Percentiles rank a stretch among this genome's conserved stretches.
Conservation (phyloP, 371 early-diverging fungal species). For the Mortierella sp. region DNA sequence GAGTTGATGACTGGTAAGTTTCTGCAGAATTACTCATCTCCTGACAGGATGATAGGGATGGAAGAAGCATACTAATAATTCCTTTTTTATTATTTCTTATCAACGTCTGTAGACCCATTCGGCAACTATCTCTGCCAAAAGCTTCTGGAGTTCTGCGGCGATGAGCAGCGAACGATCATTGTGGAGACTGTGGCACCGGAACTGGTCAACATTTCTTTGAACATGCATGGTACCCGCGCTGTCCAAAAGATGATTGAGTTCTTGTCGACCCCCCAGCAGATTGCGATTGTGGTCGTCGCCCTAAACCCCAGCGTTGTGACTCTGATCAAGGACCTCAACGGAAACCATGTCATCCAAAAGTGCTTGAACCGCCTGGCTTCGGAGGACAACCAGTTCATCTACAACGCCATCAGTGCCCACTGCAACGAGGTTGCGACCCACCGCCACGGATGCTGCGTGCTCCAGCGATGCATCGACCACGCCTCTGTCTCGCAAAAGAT, state of each 20-base stretch:
- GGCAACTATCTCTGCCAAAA: slow-evolving; percentile 95
- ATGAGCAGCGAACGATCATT: slow-evolving; percentile 80
- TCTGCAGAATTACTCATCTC: not conserved
- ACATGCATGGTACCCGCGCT: slow-evolving; percentile 98
- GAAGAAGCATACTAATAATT: not conserved
- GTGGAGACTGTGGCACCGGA: slow-evolving; percentile 80
- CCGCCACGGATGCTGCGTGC: slow-evolving; percentile 97
- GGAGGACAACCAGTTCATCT: slow-evolving; percentile 89
- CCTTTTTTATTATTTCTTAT: not conserved
- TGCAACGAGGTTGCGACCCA: slow-evolving; percentile 94
- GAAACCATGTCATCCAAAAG: slow-evolving; percentile 99
- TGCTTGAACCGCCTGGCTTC: slow-evolving; percentile 84
- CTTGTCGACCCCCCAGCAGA: slow-evolving; percentile 75
- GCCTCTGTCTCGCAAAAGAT: slow-evolving; percentile 77
- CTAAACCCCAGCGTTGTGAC: slow-evolving; percentile 84
- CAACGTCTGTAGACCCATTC: slow-evolving; percentile 73
- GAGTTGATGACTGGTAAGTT: slow-evolving; percentile 84
- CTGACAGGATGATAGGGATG: not conserved
- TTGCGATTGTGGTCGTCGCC: slow-evolving; percentile 77
- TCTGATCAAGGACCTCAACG: slow-evolving; percentile 96
- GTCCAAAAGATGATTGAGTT: slow-evolving; percentile 95
- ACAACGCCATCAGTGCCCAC: slow-evolving; percentile 88
- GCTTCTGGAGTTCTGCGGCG: slow-evolving; percentile 82
- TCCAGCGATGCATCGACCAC: slow-evolving; percentile 97
- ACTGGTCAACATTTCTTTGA: slow-evolving; percentile 84